phyloP scores from a whole-genome alignment of 164 flowering plant genomes.

The Paratinospora sagittata region DNA sequence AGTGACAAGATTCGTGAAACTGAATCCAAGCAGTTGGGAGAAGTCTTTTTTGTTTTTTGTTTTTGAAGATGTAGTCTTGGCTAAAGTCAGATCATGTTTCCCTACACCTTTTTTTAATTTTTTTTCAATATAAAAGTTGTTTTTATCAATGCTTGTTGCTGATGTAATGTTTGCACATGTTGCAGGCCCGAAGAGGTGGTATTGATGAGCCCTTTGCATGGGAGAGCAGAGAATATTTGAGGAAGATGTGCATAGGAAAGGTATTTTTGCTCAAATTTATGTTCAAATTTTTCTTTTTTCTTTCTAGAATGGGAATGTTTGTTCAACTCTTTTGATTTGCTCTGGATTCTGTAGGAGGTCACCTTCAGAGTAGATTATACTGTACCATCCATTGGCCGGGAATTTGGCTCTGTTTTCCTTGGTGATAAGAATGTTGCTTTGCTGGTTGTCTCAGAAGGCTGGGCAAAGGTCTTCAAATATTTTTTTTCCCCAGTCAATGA shows the following conservation, averaged over 20 bases:
- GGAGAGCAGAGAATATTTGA: constrained; percentile 87
- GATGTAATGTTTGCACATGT: constrained; percentile 1
- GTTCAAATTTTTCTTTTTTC: not conserved
- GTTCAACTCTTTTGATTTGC: constrained; percentile 3
- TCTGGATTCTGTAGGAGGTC: constrained; percentile 53
- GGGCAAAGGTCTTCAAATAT: constrained; percentile 74
- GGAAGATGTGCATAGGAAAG: constrained; percentile 95
- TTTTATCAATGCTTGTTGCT: not conserved
- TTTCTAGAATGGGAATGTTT: not conserved
- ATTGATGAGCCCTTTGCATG: constrained; percentile 97
- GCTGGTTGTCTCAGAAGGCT: constrained; percentile 77
- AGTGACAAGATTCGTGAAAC: no score
- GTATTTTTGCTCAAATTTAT: constrained; percentile 26
- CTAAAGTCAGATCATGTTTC: no score
- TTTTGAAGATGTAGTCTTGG: no score
- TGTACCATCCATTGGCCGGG: constrained; percentile 71
- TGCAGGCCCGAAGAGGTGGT: constrained; percentile 83
- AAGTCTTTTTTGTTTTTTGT: no score
- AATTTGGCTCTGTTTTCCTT: constrained; percentile 87
- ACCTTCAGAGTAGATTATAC: constrained; percentile 76
- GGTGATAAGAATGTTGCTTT: constrained; percentile 69
- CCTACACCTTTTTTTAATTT: no score
- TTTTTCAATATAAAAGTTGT: not conserved
- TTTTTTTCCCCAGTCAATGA: not conserved
- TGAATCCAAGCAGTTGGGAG: no score